Conservation (phyloP, 2,329 filamentous ascomycete species). For the Phaeoacremonium minimum region DNA sequence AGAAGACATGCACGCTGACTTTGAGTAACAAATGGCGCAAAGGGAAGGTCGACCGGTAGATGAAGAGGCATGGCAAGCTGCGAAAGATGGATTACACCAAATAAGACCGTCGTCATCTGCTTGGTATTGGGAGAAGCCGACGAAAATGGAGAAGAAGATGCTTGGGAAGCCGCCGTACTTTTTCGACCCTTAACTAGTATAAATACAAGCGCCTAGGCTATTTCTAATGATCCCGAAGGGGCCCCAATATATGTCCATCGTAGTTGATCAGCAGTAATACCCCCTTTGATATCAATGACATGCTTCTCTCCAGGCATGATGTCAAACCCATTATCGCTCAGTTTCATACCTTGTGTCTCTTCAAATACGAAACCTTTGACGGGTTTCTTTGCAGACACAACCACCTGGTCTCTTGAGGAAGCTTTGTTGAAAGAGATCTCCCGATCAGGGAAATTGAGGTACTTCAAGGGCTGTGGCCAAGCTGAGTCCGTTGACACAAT, state of each 20-base stretch:
- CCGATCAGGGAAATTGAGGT: too few relatives aligned
- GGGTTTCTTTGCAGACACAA: background rate
- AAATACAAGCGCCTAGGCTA: too few relatives aligned
- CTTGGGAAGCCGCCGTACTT: background rate
- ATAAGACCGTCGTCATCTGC: background rate
- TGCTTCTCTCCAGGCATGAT: background rate
- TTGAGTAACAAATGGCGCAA: background rate
- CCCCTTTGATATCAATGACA: too few relatives aligned
- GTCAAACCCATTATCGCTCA: background rate
- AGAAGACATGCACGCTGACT: background rate
- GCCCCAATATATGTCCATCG: too few relatives aligned
- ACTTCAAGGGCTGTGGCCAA: too few relatives aligned
- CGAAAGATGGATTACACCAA: background rate
- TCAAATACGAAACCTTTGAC: background rate
- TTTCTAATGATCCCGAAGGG: too few relatives aligned
- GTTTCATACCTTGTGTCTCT: background rate
- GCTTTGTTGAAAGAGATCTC: too few relatives aligned
- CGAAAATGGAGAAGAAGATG: constrained; percentile 1
- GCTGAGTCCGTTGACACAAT: too few relatives aligned
- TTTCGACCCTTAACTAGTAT: background rate
- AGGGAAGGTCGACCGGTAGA: background rate
- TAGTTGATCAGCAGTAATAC: too few relatives aligned
- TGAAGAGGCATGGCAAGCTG: background rate
- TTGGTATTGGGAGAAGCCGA: background rate
- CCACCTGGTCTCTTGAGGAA: too few relatives aligned